Percentiles rank a stretch among this genome's conserved stretches.
phyloP scores from a whole-genome alignment of 2,329 filamentous ascomycete genomes.

The Zopfia rhizophila region DNA sequence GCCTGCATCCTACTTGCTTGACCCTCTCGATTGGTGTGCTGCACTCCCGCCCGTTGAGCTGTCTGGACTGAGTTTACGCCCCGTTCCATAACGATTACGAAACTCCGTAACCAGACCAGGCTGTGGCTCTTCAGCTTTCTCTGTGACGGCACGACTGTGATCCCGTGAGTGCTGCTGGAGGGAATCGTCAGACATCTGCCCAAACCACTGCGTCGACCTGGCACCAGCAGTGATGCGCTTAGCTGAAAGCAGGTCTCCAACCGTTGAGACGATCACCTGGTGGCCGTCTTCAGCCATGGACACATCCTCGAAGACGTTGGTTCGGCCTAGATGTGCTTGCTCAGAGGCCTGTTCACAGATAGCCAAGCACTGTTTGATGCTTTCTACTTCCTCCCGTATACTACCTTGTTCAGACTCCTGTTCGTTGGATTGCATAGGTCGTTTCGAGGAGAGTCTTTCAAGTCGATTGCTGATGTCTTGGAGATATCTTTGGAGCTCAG shows the following conservation, averaged over 20 bases:
- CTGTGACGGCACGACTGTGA: no score
- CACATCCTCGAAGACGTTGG: slow-evolving; percentile 21
- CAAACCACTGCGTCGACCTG: slow-evolving; percentile 12
- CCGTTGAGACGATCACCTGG: slow-evolving; percentile 22
- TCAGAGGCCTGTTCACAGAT: slow-evolving; percentile 17
- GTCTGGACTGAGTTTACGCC: no score
- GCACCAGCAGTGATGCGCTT: slow-evolving; percentile 14
- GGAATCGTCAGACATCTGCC: slow-evolving; percentile 20
- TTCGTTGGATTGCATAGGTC: no score
- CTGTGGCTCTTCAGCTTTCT: no score
- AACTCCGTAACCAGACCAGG: no score
- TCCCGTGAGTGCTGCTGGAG: slow-evolving; percentile 18
- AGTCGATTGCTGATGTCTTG: no score
- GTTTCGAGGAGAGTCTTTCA: no score
- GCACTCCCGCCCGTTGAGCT: no score
- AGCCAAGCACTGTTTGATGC: slow-evolving; percentile 15
- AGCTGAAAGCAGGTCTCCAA: slow-evolving; percentile 20
- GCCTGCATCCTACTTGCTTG: no score
- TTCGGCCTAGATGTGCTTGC: slow-evolving; percentile 12
- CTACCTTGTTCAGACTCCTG: slow-evolving; percentile 2
- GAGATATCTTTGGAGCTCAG: no score
- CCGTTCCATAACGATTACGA: no score
- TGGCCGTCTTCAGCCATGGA: slow-evolving; percentile 17
- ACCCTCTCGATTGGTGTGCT: no score
- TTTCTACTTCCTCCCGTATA: slow-evolving; percentile 16